Percentiles rank a stretch among this genome's conserved stretches.
phyloP scores from a whole-genome alignment of 176 grass and related monocot genomes.

The Triticum aestivum region IWGSC_CS_RefSeq_v2.1 NC_057800.1:445675761-445676260 shows the following conservation, averaged over 20 bases:
- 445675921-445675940: not conserved
- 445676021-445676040: constrained; percentile 8
- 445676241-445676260: too few species aligned
- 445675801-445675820: too few species aligned
- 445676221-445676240: not conserved
- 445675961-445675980: constrained; percentile 34
- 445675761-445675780: too few species aligned
- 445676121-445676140: not conserved
- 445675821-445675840: not conserved
- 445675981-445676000: constrained; percentile 11
- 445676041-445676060: constrained; percentile 4
- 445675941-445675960: not conserved
- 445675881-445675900: not conserved
- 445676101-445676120: not conserved
- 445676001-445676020: constrained; percentile 3
- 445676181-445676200: not conserved
- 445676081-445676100: not conserved
- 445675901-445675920: constrained; percentile 1
- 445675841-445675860: not conserved
- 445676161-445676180: not conserved
- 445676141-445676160: not conserved
- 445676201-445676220: not conserved
- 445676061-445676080: constrained; percentile 9
- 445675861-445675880: not conserved
- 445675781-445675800: too few species aligned